phyloP scores from a whole-genome alignment of 352 stramenopile species.

The Pythium apleroticum region DNA sequence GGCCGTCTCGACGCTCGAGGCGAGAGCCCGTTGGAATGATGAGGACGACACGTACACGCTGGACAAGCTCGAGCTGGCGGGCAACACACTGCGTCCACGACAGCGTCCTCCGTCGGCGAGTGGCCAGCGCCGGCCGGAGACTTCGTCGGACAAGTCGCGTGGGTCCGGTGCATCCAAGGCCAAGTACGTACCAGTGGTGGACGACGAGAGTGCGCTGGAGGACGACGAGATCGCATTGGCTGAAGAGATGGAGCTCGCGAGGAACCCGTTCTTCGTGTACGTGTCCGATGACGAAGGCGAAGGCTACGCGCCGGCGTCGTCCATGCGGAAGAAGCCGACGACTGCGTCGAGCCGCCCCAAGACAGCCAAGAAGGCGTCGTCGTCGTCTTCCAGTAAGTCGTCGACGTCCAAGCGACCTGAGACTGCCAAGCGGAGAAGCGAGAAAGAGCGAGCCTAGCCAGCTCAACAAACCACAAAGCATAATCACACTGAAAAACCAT shows the following conservation, averaged over 20 bases:
- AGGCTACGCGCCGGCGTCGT: conserved; percentile 65
- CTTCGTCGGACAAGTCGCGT: conserved; percentile 59
- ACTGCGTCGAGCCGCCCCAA: conserved; percentile 38
- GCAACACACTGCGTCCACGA: conserved; percentile 59
- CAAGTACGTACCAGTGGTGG: conserved; percentile 40
- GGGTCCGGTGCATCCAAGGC: conserved; percentile 24
- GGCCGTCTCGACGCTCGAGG: conserved; percentile 53
- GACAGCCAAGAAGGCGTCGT: conserved; percentile 57
- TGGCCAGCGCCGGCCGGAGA: conserved; percentile 65
- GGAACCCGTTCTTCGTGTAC: conserved; percentile 85
- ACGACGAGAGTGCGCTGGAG: conserved; percentile 32
- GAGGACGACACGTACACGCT: conserved; percentile 78
- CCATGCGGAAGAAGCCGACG: conserved; percentile 42
- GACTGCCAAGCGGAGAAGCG: conserved; percentile 56
- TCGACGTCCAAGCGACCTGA: conserved; percentile 59
- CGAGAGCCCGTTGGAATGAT: conserved; percentile 59
- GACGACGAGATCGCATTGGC: conserved; percentile 68
- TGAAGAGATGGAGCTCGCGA: conserved; percentile 65
- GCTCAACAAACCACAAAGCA: background rate
- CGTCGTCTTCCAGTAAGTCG: conserved; percentile 39
- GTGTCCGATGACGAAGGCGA: conserved; percentile 80
- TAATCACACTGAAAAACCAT: background rate
- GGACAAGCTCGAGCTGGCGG: conserved; percentile 72
- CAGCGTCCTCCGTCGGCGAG: conserved; percentile 73
- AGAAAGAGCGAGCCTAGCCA: conserved; percentile 34